Conservation (phyloP, 495 filamentous ascomycete species). For the Staphylotrichum tortipilum region DNA sequence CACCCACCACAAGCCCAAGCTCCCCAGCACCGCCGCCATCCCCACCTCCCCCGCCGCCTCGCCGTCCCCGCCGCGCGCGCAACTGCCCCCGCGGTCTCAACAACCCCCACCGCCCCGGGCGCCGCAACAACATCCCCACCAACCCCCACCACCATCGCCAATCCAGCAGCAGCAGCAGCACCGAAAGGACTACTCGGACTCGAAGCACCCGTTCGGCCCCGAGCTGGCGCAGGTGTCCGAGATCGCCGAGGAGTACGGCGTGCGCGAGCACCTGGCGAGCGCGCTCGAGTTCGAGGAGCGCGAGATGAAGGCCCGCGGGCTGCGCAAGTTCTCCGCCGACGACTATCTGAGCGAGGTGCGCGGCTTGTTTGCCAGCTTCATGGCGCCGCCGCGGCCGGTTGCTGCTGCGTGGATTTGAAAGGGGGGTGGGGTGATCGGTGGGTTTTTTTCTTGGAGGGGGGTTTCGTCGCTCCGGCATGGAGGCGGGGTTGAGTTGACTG, state of each 20-base stretch:
- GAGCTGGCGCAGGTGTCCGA: conserved; percentile 69
- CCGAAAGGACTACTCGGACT: conserved; percentile 22
- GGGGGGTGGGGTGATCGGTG: neutral
- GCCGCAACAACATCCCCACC: neutral
- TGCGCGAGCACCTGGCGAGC: conserved; percentile 40
- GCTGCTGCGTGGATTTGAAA: conserved; percentile 2
- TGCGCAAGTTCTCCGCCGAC: conserved; percentile 65
- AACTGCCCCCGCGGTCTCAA: neutral
- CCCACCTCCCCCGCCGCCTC: neutral
- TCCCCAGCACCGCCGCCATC: conserved; percentile 13
- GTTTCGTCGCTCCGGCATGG: no score
- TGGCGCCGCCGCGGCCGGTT: conserved; percentile 6
- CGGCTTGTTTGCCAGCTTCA: conserved; percentile 47
- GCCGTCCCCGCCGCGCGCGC: conserved; percentile 24
- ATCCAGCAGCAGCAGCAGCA: conserved; percentile 16
- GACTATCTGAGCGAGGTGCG: conserved; percentile 83
- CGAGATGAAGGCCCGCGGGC: conserved; percentile 53
- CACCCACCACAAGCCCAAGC: conserved; percentile 30
- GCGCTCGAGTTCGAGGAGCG: conserved; percentile 65
- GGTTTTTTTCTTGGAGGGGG: no score
- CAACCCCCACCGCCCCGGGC: conserved; percentile 3
- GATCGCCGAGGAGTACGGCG: conserved; percentile 79
- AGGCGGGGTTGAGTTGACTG: no score
- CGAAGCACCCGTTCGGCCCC: conserved; percentile 55
- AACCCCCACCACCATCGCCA: neutral